A percentile compares a stretch with the other conserved stretches of the same genome.
Evolutionary conservation across 805 yeast species (phyloP).

Genomic region (Yamadazyma ubonensis): DNA sequence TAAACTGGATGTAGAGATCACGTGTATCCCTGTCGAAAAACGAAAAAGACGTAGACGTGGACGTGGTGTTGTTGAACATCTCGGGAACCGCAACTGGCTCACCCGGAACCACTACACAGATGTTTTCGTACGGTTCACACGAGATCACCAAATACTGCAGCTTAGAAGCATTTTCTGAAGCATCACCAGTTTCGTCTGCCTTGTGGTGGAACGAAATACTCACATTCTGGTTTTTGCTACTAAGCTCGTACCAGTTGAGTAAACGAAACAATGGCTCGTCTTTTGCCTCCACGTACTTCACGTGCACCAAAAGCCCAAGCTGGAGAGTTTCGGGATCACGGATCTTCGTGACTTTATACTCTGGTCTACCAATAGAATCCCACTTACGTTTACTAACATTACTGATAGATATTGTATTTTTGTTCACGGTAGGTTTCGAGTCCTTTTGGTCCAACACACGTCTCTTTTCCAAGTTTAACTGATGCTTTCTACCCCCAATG

Average conservation of each 20-base stretch:
- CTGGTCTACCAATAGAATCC: conserved; percentile 71
- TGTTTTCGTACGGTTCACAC: conserved; percentile 88
- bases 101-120: conserved; percentile 72
- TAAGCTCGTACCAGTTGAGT: conserved; percentile 73
- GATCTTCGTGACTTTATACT: conserved; percentile 64
- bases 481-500: conserved; percentile 82
- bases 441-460: conserved; percentile 34
- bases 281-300: conserved; percentile 53
- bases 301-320: conserved; percentile 64
- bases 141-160: conserved; percentile 74
- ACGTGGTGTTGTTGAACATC: background rate
- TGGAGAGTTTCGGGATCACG: conserved; percentile 58
- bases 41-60: conserved; percentile 45
- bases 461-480: conserved; percentile 65
- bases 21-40: conserved; percentile 71
- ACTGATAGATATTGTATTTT: conserved; percentile 28
- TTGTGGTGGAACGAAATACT: conserved; percentile 25
- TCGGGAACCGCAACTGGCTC: conserved; percentile 22
- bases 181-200: conserved; percentile 16
- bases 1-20: conserved; percentile 69
- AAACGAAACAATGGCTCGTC: conserved; percentile 65
- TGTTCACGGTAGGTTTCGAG: conserved; percentile 20
- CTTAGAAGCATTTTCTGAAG: conserved; percentile 20
- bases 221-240: conserved; percentile 38
- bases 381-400: conserved; percentile 47